Percentiles rank a stretch among this genome's conserved stretches.
phyloP scores from a whole-genome alignment of 2,329 filamentous ascomycete species.

The Akanthomyces lecanii region DNA sequence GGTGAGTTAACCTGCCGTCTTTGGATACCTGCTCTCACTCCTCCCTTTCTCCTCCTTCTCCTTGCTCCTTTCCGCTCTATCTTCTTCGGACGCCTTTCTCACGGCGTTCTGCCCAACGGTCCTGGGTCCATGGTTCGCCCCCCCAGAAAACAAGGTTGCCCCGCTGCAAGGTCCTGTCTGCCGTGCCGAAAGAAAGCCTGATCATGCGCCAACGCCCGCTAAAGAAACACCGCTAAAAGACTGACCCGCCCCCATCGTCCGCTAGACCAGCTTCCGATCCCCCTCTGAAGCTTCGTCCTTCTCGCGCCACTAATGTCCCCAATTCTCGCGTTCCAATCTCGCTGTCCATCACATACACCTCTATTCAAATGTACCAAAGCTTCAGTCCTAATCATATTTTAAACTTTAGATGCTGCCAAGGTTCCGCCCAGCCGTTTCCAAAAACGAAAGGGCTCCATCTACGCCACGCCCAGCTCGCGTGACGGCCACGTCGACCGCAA shows the following conservation, averaged over 20 bases:
- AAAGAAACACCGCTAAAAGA: not conserved
- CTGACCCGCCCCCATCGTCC: not conserved
- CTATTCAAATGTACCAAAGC: no score
- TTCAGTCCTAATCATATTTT: no score
- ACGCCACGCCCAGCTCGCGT: conserved; percentile 59
- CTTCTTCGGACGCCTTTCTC: no score
- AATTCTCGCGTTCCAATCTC: not conserved
- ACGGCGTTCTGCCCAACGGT: not conserved
- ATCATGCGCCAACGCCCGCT: not conserved
- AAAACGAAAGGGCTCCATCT: conserved; percentile 65
- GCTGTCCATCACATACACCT: not conserved
- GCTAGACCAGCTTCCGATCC: not conserved
- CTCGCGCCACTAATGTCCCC: not conserved
- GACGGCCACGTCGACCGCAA: conserved; percentile 61
- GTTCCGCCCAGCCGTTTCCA: conserved; percentile 65
- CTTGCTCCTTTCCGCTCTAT: no score
- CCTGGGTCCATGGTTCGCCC: no score
- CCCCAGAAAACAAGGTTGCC: conserved; percentile 1
- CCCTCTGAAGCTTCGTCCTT: not conserved
- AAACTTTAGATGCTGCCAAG: conserved; percentile 56
- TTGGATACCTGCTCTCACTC: not conserved
- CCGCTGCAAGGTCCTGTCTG: not conserved
- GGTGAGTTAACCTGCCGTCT: conserved; percentile 31
- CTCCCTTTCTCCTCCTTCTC: not conserved
- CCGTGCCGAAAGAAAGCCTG: not conserved